Evolutionary conservation across 352 stramenopile genomes (phyloP).

Genomic region (Stramenopiles sp.): DNA sequence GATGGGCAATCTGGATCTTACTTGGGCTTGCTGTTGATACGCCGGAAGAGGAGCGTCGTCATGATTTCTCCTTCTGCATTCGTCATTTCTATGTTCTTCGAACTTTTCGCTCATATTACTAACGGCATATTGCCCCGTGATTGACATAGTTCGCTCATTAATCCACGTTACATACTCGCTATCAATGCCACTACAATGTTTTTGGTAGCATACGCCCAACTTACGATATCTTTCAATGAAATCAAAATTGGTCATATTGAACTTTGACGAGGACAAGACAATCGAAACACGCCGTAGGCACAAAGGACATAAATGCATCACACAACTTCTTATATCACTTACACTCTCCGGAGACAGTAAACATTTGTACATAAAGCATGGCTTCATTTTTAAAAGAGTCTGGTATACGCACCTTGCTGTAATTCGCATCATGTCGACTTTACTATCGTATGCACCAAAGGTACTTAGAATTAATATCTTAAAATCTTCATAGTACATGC

Average conservation of each 20-base stretch:
- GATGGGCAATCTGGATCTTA: no score
- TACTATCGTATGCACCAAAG: not conserved
- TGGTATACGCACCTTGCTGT: not conserved
- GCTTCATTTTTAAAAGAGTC: not conserved
- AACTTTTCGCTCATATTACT: no score
- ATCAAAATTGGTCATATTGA: not conserved
- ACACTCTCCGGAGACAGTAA: not conserved
- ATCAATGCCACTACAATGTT: not conserved
- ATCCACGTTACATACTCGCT: not conserved
- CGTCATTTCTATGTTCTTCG: no score
- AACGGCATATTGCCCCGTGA: not conserved
- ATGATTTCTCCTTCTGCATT: no score
- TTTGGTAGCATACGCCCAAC: not conserved
- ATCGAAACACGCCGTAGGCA: not conserved
- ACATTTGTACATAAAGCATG: not conserved
- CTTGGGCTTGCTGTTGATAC: no score
- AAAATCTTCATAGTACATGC: not conserved
- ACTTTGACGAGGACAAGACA: not conserved
- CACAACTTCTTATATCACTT: no score
- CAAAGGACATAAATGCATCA: not conserved
- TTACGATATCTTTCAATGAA: constrained; percentile 1
- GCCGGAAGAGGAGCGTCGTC: no score
- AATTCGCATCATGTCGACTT: not conserved
- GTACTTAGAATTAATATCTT: not conserved
- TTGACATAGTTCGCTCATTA: not conserved